Evolutionary conservation across 352 stramenopile genomes (phyloP).

Genomic region (Phytopythium montanum): DNA sequence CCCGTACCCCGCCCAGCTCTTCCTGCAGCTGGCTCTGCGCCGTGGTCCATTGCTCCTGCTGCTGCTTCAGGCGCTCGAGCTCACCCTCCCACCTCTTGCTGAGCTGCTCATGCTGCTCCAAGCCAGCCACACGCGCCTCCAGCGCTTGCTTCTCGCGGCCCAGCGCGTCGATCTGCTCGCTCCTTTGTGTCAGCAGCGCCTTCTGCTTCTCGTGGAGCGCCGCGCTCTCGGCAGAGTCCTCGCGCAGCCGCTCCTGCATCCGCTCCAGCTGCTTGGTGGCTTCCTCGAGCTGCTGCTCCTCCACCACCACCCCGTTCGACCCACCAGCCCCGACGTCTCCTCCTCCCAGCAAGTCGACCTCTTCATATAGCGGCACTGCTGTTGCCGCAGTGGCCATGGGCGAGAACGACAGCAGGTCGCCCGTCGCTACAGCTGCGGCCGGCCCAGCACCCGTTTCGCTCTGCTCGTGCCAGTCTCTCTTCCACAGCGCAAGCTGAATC

Average conservation of each 20-base stretch:
- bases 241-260: conserved; percentile 36
- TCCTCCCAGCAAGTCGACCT: conserved; percentile 51
- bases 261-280: conserved; percentile 33
- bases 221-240: conserved; percentile 14
- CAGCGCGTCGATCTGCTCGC: conserved; percentile 6
- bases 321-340: conserved; percentile 5
- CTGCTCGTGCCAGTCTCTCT: conserved; percentile 28
- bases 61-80: conserved; percentile 3
- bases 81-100: background rate
- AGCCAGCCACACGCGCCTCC: background rate
- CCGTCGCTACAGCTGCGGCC: conserved; percentile 19
- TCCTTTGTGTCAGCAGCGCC: conserved; percentile 18
- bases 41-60: conserved; percentile 12
- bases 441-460: background rate
- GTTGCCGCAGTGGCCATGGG: conserved; percentile 18
- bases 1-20: conserved; percentile 25
- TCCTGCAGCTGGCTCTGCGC: conserved; percentile 30
- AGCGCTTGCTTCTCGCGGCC: conserved; percentile 14
- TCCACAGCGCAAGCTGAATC: conserved; percentile 37
- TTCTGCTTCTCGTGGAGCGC: conserved; percentile 22
- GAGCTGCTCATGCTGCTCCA: conserved; percentile 1
- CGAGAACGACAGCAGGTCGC: conserved; percentile 43
- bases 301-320: conserved; percentile 5
- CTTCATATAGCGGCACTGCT: conserved; percentile 29
- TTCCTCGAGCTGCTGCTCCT: conserved; percentile 36